Evolutionary conservation across 1,284 basidiomycete species (phyloP), one percentile per base, ranked within the genome.

Genomic region (Pyrrhoderma lamaoense): DNA sequence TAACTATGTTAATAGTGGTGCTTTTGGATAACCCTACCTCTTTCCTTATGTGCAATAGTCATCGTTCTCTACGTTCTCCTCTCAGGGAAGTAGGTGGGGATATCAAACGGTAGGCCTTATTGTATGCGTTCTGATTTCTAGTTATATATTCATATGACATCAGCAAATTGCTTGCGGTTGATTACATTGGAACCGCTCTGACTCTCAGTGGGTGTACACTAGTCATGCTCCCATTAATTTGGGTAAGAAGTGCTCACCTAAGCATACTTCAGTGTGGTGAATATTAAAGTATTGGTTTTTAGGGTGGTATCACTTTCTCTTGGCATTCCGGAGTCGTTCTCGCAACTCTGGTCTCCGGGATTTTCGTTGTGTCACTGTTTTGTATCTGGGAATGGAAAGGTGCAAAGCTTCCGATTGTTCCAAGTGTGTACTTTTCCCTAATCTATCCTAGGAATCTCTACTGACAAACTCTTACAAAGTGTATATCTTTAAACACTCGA

Each of bases 301-400:
- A 82, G 81, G 85, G 82, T 21, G 85, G 85, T 2, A 73, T 81
- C 0, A 79, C 78, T 1, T 85, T 84, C 58, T 74, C 82, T 3
- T 86, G 84, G 83, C 68, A 64, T 5, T 85, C 83, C 0, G 72
- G 79, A 0, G 67, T 77, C 0, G 80, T 88, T 11, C 65, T 88
- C 16, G 82, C 72, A 1, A 77, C 82, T 0, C 65, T 89, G 1
- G 65, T 77, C 42, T 73, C 79, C 0, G 83, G 85, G 0, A 56
- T 79, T 9, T 56, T 77, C 2, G 70, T 85, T 1, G 64, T 80
- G 8, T 65, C 60, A 0, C 51, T 84, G 1, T 90, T 89, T 63
- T 76, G 84, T 46, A 47, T 82, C 14, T 86, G 84, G 73, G 87
- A 91, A 66, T 82, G 80, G 74, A 82, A 79, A 60, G 70, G 80